Base-by-base conservation (phyloP, 257 asterid species). In the Mitragyna speciosa region DNA sequence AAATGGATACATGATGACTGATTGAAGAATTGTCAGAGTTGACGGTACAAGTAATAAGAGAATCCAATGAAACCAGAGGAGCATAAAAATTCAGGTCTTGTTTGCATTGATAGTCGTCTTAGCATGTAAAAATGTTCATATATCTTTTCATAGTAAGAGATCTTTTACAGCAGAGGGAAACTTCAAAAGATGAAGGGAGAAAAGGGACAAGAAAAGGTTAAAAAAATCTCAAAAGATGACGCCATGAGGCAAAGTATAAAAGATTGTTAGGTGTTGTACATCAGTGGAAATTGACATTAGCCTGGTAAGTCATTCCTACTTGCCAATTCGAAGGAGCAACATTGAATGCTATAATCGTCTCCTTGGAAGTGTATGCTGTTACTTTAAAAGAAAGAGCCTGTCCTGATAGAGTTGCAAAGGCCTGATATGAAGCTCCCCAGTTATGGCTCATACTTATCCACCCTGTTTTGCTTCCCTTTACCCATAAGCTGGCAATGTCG, bases 391-490 rank as follows among this genome's bases (percentile, higher is more conserved):
- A 92, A 70, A 93, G 93, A 14, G 96, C 14, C 70, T 93, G 96
- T 2, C 98, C 97, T 11, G 90, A 83, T 0, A 90, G 93, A 1
- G 90, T 82, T 16, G 94, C 77, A 70, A 92, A 91, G 0, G 98
- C 97, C 63, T 91, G 95, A 79, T 93, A 89, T 20, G 98, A 93
- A 78, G 97, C 96, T 2, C 97, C 98, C 98, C 98, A 93, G 77
- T 94, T 94, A 63, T 93, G 98, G 89, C 97, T 92, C 98, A 94
- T 94, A 82, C 86, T 89, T 5, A 94, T 86, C 97, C 98, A 92
- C 3, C 89, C 87, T 1, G 94, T 92, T 51, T 48, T 88, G 71
- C 87, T 92, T 30, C 98, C 98, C 84, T 92, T 91, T 61, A 94
- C 97, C 88, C 87, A 86, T 90, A 92, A 81, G 84, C 76, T 80